phyloP scores from a whole-genome alignment of 768 basidiomycete genomes.

The Termitomyces sp. region DNA sequence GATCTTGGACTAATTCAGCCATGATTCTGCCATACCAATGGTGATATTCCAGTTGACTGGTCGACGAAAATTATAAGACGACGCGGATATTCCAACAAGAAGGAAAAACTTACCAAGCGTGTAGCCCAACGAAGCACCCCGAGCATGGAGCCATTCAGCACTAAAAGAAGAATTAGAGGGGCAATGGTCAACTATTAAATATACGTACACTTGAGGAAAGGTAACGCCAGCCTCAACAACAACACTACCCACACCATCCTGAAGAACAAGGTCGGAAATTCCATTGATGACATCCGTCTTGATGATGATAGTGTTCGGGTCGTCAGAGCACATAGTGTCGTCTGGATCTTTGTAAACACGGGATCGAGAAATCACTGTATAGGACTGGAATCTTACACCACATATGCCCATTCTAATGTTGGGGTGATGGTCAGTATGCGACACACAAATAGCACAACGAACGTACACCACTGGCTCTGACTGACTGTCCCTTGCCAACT shows the following conservation, averaged over 20 bases:
- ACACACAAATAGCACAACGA: background rate
- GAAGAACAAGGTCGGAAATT: constrained; percentile 27
- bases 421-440: background rate
- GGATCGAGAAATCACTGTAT: too few relatives aligned
- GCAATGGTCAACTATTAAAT: background rate
- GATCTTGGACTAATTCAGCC: background rate
- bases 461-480: constrained; percentile 33
- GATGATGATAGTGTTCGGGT: constrained; percentile 30
- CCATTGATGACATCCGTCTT: constrained; percentile 30
- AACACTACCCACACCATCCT: constrained; percentile 25
- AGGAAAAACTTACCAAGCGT: constrained; percentile 22
- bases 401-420: constrained; percentile 33
- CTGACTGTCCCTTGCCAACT: constrained; percentile 22
- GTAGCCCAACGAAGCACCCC: constrained; percentile 29
- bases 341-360: constrained; percentile 14
- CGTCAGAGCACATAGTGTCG: constrained; percentile 36
- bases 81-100: background rate
- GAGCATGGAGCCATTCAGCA: constrained; percentile 31
- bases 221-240: constrained; percentile 34
- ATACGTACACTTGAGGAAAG: constrained; percentile 30
- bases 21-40: constrained; percentile 20
- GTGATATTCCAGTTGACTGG: constrained; percentile 37
- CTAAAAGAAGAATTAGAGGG: constrained; percentile 11
- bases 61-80: background rate
- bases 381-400: constrained; percentile 24